Conservation (phyloP, 2,329 filamentous ascomycete species). For the Geoglossum cookeanum region DNA sequence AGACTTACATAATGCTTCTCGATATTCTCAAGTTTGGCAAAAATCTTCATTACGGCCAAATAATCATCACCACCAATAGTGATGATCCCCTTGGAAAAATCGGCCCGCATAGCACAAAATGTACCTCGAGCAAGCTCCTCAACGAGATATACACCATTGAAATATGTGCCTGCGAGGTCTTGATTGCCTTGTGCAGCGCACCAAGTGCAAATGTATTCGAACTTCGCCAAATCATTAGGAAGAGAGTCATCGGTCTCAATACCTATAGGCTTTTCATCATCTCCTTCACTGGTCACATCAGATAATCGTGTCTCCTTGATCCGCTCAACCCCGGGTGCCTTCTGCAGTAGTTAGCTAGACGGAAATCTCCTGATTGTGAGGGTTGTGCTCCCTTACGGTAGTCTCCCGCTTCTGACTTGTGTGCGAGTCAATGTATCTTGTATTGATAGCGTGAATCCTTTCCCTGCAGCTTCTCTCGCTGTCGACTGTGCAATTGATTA, state of each 20-base stretch:
- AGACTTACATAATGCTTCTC: background rate
- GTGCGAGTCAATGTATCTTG: background rate
- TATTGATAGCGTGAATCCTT: background rate
- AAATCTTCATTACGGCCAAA: background rate
- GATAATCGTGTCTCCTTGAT: background rate
- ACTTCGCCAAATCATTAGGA: background rate
- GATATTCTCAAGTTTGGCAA: background rate
- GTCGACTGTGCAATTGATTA: background rate
- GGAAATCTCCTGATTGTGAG: background rate
- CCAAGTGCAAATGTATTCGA: background rate
- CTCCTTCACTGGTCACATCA: background rate
- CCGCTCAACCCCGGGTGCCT: background rate
- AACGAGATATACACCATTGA: background rate
- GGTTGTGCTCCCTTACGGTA: background rate
- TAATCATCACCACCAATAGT: background rate
- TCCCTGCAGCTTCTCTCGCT: background rate
- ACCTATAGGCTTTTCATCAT: background rate
- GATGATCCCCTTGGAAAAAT: background rate
- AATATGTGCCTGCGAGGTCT: background rate
- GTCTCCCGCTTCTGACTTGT: background rate
- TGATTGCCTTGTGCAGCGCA: background rate
- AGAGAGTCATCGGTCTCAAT: background rate
- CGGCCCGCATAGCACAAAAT: background rate
- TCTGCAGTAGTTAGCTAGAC: background rate
- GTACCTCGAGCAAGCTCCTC: background rate